phyloP scores from a whole-genome alignment of 345 rosid species.

The Eutrema japonicum region DNA sequence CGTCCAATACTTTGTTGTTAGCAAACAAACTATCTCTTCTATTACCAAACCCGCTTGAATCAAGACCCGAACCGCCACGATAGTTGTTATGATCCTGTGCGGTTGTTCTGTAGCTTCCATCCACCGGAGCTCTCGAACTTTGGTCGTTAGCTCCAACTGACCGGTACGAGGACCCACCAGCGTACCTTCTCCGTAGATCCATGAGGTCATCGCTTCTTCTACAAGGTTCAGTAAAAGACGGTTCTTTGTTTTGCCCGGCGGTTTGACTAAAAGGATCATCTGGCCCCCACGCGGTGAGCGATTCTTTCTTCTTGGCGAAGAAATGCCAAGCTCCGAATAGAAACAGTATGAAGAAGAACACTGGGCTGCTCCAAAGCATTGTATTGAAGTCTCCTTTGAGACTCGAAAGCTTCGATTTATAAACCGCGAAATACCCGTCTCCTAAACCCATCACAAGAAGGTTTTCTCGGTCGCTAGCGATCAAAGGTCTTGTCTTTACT shows the following conservation, averaged over 20 bases:
- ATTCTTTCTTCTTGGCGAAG: slow-evolving; percentile 96
- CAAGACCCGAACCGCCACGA: slow-evolving; percentile 60
- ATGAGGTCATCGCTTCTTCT: slow-evolving; percentile 63
- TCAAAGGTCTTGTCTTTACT: slow-evolving; percentile 53
- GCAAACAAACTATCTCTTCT: slow-evolving; percentile 65
- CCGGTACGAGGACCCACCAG: slow-evolving; percentile 53
- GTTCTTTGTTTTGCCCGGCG: slow-evolving; percentile 63
- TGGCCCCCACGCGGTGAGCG: slow-evolving; percentile 86
- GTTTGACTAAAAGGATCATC: slow-evolving; percentile 82
- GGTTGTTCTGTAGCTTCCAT: slow-evolving; percentile 61
- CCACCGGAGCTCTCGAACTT: slow-evolving; percentile 58
- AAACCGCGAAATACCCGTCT: slow-evolving; percentile 73
- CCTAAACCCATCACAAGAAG: slow-evolving; percentile 80
- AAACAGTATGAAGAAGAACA: slow-evolving; percentile 77
- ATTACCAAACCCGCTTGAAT: slow-evolving; percentile 66
- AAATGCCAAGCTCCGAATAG: slow-evolving; percentile 94
- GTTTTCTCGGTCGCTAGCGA: slow-evolving; percentile 83
- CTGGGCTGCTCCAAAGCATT: slow-evolving; percentile 88
- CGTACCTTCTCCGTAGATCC: slow-evolving; percentile 73
- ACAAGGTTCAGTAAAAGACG: slow-evolving; percentile 60
- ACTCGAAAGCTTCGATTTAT: slow-evolving; percentile 71
- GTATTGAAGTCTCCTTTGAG: slow-evolving; percentile 68
- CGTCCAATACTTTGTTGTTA: slow-evolving; percentile 65
- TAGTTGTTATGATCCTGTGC: slow-evolving; percentile 60
- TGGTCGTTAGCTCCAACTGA: slow-evolving; percentile 53